A percentile compares a stretch with the other conserved stretches of the same genome.
Evolutionary conservation across 768 basidiomycete species (phyloP).

Genomic region (Clathrus columnatus): DNA sequence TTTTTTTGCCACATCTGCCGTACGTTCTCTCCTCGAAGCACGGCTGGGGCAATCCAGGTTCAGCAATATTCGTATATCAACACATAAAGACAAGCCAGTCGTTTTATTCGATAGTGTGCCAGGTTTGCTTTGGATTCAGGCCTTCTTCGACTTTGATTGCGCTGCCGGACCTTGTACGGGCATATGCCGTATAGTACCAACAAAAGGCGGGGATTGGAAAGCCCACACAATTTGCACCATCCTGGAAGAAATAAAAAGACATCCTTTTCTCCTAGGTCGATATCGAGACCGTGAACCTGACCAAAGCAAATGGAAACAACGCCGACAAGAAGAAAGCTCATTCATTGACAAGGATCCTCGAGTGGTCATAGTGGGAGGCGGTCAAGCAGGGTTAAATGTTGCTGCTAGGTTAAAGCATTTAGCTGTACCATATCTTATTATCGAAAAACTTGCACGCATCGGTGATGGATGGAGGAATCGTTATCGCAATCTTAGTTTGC

Average conservation of each 20-base stretch:
- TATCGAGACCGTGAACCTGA: slow-evolving; percentile 27
- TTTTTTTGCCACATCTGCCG: slow-evolving; percentile 35
- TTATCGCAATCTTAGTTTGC: slow-evolving; percentile 55
- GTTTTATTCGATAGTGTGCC: slow-evolving; percentile 15
- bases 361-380: slow-evolving; percentile 1
- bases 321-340: slow-evolving; percentile 23
- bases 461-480: slow-evolving; percentile 61
- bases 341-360: not conserved
- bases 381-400: slow-evolving; percentile 18
- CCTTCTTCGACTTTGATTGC: slow-evolving; percentile 42
- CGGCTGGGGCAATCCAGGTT: slow-evolving; percentile 25
- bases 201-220: slow-evolving; percentile 35
- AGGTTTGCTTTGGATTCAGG: slow-evolving; percentile 49
- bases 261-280: slow-evolving; percentile 41
- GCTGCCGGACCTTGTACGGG: slow-evolving; percentile 40
- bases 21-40: slow-evolving; percentile 38
- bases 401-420: slow-evolving; percentile 50
- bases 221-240: slow-evolving; percentile 42
- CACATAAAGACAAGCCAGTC: slow-evolving; percentile 10
- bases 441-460: slow-evolving; percentile 52
- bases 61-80: slow-evolving; percentile 12
- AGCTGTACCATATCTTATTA: slow-evolving; percentile 39
- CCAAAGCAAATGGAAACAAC: slow-evolving; percentile 36
- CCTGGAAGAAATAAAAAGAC: slow-evolving; percentile 43
- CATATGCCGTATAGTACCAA: slow-evolving; percentile 46